Conservation (phyloP, 305 asterid genomes). For the Plantago lanceolata region DNA sequence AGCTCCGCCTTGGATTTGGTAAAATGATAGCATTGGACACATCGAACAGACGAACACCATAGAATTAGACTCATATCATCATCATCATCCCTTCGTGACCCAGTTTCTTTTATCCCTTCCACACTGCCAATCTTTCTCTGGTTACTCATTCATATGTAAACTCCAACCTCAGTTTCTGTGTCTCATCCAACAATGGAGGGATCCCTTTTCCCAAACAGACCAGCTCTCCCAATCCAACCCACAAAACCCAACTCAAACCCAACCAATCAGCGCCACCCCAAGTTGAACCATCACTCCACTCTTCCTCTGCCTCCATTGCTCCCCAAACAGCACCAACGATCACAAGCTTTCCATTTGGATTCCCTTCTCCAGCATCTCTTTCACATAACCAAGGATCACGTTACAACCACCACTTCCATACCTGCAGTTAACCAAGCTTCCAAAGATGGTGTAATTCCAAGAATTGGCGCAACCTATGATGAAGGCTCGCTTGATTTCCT, state of each 20-base stretch:
- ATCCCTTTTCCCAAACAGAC: conserved; percentile 61
- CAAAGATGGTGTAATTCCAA: neutral
- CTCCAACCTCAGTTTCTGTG: too few species aligned
- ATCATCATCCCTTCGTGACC: too few species aligned
- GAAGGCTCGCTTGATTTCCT: conserved; percentile 65
- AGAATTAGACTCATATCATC: too few species aligned
- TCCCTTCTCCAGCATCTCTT: conserved; percentile 77
- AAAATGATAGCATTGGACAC: too few species aligned
- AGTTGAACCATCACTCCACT: conserved; percentile 39
- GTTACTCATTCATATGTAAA: too few species aligned
- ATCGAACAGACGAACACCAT: too few species aligned
- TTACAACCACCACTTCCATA: too few species aligned
- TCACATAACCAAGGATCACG: conserved; percentile 42
- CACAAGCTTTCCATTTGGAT: conserved; percentile 61
- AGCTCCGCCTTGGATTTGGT: too few species aligned
- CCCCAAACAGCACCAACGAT: conserved; percentile 34
- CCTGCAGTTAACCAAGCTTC: too few species aligned
- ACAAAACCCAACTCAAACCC: conserved; percentile 44
- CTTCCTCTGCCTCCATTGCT: conserved; percentile 61
- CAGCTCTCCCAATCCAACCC: conserved; percentile 56
- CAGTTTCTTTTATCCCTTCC: too few species aligned
- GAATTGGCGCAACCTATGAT: conserved; percentile 30
- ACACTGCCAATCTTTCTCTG: too few species aligned
- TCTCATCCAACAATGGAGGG: conserved; percentile 72
- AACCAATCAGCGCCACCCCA: conserved; percentile 40